phyloP scores from a whole-genome alignment of 2,329 filamentous ascomycete genomes.

The Fusarium sp. region DNA sequence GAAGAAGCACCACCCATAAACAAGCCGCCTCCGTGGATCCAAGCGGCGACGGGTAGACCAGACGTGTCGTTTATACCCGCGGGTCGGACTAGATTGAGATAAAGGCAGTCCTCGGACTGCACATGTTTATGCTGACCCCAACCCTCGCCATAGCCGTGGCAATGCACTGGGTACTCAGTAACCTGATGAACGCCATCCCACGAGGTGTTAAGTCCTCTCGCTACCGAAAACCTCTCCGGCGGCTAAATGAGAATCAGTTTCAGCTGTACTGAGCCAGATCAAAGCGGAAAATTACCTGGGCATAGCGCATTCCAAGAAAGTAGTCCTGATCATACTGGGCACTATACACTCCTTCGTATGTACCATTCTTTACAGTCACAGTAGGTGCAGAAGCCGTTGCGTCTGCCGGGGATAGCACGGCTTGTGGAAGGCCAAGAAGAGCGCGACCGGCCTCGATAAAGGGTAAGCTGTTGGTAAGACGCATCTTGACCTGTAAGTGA shows the following conservation, averaged over 20 bases:
- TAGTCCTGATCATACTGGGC: constrained; percentile 24
- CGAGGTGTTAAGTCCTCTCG: constrained; percentile 60
- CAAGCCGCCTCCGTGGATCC: constrained; percentile 67
- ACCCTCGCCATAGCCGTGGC: constrained; percentile 65
- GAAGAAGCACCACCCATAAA: constrained; percentile 57
- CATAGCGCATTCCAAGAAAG: constrained; percentile 32
- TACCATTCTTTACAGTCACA: constrained; percentile 28
- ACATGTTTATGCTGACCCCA: constrained; percentile 44
- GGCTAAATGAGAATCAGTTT: constrained; percentile 25
- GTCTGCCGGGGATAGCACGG: not conserved
- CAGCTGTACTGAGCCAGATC: no score
- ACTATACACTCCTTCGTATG: constrained; percentile 26
- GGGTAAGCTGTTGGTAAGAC: not conserved
- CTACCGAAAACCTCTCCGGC: constrained; percentile 36
- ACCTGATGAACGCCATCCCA: constrained; percentile 61
- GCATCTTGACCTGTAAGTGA: not conserved
- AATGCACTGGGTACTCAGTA: constrained; percentile 62
- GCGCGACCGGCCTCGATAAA: not conserved
- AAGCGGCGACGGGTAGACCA: constrained; percentile 69
- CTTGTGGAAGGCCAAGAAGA: not conserved
- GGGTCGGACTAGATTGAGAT: constrained; percentile 73
- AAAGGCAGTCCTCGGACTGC: constrained; percentile 71
- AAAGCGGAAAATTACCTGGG: not conserved
- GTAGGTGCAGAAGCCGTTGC: not conserved
- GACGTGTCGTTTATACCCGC: constrained; percentile 58